phyloP scores from a whole-genome alignment of 108 stramenopile genomes.

The Discostella stelligeroides region DNA sequence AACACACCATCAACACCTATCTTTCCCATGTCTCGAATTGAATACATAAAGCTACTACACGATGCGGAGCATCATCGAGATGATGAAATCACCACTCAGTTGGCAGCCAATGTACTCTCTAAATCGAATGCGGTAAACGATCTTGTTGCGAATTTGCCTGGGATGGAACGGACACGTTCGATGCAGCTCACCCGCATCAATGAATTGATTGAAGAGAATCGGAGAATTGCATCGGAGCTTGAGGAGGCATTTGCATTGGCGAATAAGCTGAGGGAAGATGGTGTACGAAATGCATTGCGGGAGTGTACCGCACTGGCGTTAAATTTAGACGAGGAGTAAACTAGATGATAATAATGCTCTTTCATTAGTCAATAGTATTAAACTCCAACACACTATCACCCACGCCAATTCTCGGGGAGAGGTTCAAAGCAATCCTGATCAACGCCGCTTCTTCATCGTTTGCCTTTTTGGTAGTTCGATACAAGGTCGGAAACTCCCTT shows the following conservation, averaged over 20 bases:
- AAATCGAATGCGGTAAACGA: constrained; percentile 76
- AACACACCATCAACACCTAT: constrained; percentile 9
- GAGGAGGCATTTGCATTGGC: constrained; percentile 58
- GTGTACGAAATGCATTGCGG: constrained; percentile 57
- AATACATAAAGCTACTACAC: constrained; percentile 58
- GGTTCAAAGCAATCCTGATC: too few relatives aligned
- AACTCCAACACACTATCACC: too few relatives aligned
- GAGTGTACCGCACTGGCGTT: constrained; percentile 71
- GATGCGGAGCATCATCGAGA: constrained; percentile 67
- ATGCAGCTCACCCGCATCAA: constrained; percentile 75
- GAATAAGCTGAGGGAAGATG: constrained; percentile 47
- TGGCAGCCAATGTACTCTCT: constrained; percentile 66
- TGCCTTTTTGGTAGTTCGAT: constrained; percentile 3
- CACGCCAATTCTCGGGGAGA: too few relatives aligned
- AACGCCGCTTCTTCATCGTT: constrained; percentile 1
- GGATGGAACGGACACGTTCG: constrained; percentile 71
- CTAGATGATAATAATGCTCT: too few relatives aligned
- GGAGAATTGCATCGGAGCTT: constrained; percentile 51
- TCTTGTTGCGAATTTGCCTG: constrained; percentile 66
- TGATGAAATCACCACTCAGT: constrained; percentile 49
- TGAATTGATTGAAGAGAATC: constrained; percentile 65
- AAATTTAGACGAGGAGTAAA: constrained; percentile 65
- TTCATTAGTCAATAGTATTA: too few relatives aligned
- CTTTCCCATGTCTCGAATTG: constrained; percentile 58
- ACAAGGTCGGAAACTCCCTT: constrained; percentile 16